These are phyloP conservation scores for Microcos paniculata DNA, from an alignment of 345 rosid species.

Conservation along the genomic window DNA sequence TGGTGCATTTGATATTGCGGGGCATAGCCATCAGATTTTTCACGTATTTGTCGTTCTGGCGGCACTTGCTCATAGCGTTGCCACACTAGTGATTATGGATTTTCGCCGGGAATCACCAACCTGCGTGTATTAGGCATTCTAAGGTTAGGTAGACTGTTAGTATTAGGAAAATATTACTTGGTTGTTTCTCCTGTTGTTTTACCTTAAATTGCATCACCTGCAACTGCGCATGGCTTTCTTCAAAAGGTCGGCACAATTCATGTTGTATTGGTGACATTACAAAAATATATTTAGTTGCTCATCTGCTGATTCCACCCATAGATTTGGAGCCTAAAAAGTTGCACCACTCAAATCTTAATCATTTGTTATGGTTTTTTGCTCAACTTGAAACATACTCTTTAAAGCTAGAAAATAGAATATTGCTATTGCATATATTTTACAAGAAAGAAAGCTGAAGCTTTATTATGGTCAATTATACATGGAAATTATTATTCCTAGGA, in stretches of 20 bases:
- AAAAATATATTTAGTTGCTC: neutral
- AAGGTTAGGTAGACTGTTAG: neutral
- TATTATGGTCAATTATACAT: neutral
- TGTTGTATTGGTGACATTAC: neutral
- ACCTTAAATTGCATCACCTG: neutral
- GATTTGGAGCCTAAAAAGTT: too few relatives aligned
- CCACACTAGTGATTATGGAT: slow-evolving; percentile 72
- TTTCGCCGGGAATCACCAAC: slow-evolving; percentile 65
- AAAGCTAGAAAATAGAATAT: neutral
- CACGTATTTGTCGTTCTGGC: slow-evolving; percentile 88
- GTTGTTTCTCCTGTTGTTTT: neutral
- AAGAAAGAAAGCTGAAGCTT: slow-evolving; percentile 3
- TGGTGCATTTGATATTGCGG: slow-evolving; percentile 86
- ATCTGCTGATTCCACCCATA: too few relatives aligned
- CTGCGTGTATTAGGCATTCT: slow-evolving; percentile 27
- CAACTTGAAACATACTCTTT: neutral
- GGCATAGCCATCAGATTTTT: slow-evolving; percentile 97
- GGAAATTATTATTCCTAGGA: neutral
- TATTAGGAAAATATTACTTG: neutral
- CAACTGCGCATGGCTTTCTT: neutral
- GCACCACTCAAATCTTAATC: too few relatives aligned
- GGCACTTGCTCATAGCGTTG: slow-evolving; percentile 80
- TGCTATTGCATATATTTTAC: neutral
- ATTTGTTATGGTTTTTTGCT: neutral
- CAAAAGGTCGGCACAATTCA: neutral